These are phyloP conservation scores for Trichophyton verrucosum DNA, from an alignment of 2,329 filamentous ascomycete species.

Conservation along the genomic window DNA sequence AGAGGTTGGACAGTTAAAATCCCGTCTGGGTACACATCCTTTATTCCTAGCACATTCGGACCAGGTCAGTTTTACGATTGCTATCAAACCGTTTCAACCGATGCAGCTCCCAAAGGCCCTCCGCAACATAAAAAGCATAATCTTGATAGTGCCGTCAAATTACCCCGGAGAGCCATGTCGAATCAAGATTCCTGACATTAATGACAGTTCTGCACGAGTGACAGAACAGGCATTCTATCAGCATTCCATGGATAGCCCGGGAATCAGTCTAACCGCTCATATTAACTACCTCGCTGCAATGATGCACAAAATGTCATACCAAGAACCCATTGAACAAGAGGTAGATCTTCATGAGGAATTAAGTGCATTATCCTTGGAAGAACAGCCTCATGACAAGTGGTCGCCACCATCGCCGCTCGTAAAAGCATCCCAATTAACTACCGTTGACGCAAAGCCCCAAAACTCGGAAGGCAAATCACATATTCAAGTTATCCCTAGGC, in stretches of 20 bases:
- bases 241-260: conserved; percentile 44
- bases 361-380: background rate
- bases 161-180: conserved; percentile 60
- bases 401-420: background rate
- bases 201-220: conserved; percentile 46
- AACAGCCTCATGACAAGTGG: background rate
- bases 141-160: conserved; percentile 55
- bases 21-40: conserved; percentile 56
- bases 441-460: conserved; percentile 8
- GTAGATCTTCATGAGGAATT: background rate
- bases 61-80: conserved; percentile 57
- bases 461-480: conserved; percentile 39
- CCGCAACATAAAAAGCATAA: conserved; percentile 50
- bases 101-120: conserved; percentile 50
- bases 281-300: conserved; percentile 64
- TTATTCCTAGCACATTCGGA: conserved; percentile 58
- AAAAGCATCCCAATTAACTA: conserved; percentile 4
- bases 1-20: conserved; percentile 12
- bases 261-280: conserved; percentile 57
- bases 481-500: conserved; percentile 58
- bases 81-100: conserved; percentile 53
- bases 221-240: conserved; percentile 54
- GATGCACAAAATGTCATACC: conserved; percentile 53
- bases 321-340: conserved; percentile 25
- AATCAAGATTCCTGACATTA: conserved; percentile 53